Evolutionary conservation across 305 asterid genomes (phyloP), one percentile per base, ranked within the genome.

Genomic region (Lippia alba): DNA sequence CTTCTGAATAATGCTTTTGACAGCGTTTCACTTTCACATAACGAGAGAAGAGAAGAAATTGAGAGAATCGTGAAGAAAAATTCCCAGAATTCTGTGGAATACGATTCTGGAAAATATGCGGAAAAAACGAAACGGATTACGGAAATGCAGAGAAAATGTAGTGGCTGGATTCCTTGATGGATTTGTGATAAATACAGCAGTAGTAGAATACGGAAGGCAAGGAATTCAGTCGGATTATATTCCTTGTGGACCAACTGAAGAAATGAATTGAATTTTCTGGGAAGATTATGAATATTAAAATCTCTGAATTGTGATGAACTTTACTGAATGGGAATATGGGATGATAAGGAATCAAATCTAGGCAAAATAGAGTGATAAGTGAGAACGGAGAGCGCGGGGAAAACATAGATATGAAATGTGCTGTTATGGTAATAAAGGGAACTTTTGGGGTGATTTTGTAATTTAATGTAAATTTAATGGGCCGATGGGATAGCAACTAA

Each of bases 111-210:
- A 40, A 20, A 6, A 57, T 32, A 49, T 20, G 34, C 33, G 32
- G 32, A 24, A 56, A 62, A 24, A 24, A 16, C 11, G 71, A 36
- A 33, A 61, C n/a, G 17, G 41, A 56, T 57, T 39, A 63, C 48
- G 65, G 56, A 51, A 78, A 73, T 63, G 49, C 54, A n/a, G 40
- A 33, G 73, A 39, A 73, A 73, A 48, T 33, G 17, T 44, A 19
- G 17, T 20, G 0, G 61, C 16, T 46, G 66, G 66, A 54, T 53
- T 48, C 30, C 15, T 40, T 10, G 33, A 8, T 53, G 39, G 48
- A 60, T 44, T 67, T 24, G 39, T 16, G 1, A 56, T 40, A 12
- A 20, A 61, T 36, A 36, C 45, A 58, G 14, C 4, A 64, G 76
- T 32, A 36, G 41, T 36, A 36, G 51, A 70, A 45, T 70, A 49